phyloP scores from a whole-genome alignment of 2,329 filamentous ascomycete genomes.

The Hymenoscyphus fructigenus region DNA sequence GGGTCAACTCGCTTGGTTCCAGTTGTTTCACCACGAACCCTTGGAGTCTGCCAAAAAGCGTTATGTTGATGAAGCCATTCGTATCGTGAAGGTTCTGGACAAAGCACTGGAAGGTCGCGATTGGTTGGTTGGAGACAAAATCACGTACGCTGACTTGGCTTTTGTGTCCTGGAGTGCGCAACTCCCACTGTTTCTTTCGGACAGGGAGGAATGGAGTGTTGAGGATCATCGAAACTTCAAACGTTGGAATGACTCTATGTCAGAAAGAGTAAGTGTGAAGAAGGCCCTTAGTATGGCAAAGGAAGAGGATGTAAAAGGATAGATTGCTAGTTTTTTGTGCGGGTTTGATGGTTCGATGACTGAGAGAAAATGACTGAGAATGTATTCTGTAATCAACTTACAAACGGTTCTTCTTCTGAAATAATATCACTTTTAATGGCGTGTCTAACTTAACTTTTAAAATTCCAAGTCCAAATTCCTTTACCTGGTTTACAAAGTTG shows the following conservation, averaged over 20 bases:
- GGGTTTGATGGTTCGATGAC: not conserved
- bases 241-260: slow-evolving; percentile 1
- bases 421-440: too few species aligned
- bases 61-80: not conserved
- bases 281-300: not conserved
- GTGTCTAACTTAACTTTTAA: too few species aligned
- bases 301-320: slow-evolving; percentile 1
- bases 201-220: not conserved
- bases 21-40: slow-evolving; percentile 37
- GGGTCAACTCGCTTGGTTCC: slow-evolving; percentile 36
- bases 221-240: not conserved
- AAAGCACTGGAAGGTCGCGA: not conserved
- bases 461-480: not conserved
- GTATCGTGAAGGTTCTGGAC: slow-evolving; percentile 4
- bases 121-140: not conserved
- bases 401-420: too few species aligned
- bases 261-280: not conserved
- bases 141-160: not conserved
- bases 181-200: not conserved
- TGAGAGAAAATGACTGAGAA: not conserved
- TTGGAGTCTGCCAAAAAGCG: slow-evolving; percentile 5
- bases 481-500: not conserved
- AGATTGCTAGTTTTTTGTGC: not conserved
- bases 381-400: too few species aligned
- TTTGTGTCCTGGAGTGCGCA: not conserved